These are phyloP conservation scores for Russula brevipes DNA, from an alignment of 768 basidiomycete species.

Conservation along the genomic window DNA sequence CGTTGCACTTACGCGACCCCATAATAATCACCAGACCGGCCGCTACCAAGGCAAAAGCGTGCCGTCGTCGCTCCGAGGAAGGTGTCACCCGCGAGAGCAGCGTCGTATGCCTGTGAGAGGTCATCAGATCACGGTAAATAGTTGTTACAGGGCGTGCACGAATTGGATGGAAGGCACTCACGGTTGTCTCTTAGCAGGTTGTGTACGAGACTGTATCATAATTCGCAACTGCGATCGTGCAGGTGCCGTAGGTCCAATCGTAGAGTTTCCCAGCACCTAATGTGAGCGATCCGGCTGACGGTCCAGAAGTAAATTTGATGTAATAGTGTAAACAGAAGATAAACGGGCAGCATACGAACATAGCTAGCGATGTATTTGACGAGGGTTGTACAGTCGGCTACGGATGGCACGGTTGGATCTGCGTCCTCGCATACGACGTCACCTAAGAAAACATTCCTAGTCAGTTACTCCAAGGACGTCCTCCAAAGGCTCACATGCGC, in stretches of 20 bases:
- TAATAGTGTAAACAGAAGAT: background rate
- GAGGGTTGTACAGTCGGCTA: background rate
- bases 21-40: background rate
- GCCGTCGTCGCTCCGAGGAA: background rate
- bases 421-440: background rate
- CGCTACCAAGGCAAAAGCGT: background rate
- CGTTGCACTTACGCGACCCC: background rate
- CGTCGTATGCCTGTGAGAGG: background rate
- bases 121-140: background rate
- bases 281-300: background rate
- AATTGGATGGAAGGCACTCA: background rate
- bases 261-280: background rate
- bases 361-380: background rate
- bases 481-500: background rate
- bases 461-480: background rate
- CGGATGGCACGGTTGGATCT: background rate
- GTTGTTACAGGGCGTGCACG: background rate
- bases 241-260: background rate
- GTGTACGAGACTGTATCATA: background rate
- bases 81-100: background rate
- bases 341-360: background rate
- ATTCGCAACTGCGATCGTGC: background rate
- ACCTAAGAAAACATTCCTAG: background rate
- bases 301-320: background rate
- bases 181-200: background rate